Conservation (phyloP, 2,329 filamentous ascomycete species). For the Ceratocystis huliohia region DNA sequence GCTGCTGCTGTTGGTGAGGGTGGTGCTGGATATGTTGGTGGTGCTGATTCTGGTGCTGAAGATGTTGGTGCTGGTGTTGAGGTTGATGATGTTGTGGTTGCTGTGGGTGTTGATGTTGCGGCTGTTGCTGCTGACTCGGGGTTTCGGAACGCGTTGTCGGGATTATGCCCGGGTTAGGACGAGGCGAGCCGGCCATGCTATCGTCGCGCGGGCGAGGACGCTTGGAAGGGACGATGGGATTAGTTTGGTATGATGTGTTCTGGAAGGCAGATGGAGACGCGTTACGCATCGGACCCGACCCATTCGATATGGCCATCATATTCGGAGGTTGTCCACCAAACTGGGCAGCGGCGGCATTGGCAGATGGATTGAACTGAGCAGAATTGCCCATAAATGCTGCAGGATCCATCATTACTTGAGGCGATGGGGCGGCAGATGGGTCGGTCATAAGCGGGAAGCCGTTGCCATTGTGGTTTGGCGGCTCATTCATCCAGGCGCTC, state of each 20-base stretch:
- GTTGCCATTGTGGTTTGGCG: slow-evolving; percentile 58
- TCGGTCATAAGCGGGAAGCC: slow-evolving; percentile 54
- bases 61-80: slow-evolving; percentile 44
- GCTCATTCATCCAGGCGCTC: slow-evolving; percentile 62
- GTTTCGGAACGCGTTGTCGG: slow-evolving; percentile 84
- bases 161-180: slow-evolving; percentile 58
- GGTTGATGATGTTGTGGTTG: slow-evolving; percentile 4
- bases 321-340: slow-evolving; percentile 39
- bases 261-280: slow-evolving; percentile 60
- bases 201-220: slow-evolving; percentile 71
- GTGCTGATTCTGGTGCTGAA: not conserved
- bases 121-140: slow-evolving; percentile 55
- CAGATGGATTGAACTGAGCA: slow-evolving; percentile 42
- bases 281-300: slow-evolving; percentile 60
- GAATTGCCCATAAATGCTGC: slow-evolving; percentile 45
- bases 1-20: slow-evolving; percentile 4
- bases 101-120: not conserved
- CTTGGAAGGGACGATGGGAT: slow-evolving; percentile 80
- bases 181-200: slow-evolving; percentile 69
- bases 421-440: slow-evolving; percentile 35
- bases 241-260: slow-evolving; percentile 69
- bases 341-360: slow-evolving; percentile 31
- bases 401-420: slow-evolving; percentile 51
- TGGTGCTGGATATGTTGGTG: slow-evolving; percentile 5
- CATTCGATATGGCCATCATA: slow-evolving; percentile 23